Conservation (phyloP, 148 eudicot species). For the Nyssa sinensis region DNA sequence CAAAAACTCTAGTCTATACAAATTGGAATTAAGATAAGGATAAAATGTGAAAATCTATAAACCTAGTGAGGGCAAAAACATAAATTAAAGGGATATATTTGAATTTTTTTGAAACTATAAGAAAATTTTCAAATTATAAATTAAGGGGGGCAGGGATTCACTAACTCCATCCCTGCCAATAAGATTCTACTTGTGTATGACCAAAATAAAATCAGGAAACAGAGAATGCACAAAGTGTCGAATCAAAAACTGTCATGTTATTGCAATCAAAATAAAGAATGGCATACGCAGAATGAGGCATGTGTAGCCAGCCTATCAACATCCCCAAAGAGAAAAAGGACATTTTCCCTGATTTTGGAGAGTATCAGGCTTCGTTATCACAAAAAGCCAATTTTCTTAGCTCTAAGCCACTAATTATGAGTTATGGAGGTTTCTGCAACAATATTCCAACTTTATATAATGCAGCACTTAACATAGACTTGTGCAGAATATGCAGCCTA, state of each 20-base stretch:
- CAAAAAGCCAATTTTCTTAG: not conserved
- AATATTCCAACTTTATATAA: not conserved
- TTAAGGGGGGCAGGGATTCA: no score
- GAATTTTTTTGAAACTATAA: no score
- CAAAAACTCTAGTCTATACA: no score
- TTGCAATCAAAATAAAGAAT: not conserved
- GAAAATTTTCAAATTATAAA: no score
- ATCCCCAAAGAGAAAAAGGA: not conserved
- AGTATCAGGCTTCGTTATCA: not conserved
- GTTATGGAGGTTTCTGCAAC: not conserved
- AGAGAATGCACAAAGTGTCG: not conserved
- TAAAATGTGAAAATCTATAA: no score
- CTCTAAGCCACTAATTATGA: not conserved
- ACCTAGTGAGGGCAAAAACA: no score
- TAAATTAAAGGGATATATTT: no score
- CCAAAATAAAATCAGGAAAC: not conserved
- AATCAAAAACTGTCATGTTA: not conserved
- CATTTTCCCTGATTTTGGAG: not conserved
- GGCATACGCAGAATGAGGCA: not conserved
- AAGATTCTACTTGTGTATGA: no score
- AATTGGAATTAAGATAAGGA: no score
- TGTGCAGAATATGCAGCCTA: not conserved
- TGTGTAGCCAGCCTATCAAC: not conserved
- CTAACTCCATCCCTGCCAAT: no score
- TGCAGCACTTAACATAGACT: not conserved